phyloP scores from a whole-genome alignment of 331 rosid species.

The Cydonia oblonga region DNA sequence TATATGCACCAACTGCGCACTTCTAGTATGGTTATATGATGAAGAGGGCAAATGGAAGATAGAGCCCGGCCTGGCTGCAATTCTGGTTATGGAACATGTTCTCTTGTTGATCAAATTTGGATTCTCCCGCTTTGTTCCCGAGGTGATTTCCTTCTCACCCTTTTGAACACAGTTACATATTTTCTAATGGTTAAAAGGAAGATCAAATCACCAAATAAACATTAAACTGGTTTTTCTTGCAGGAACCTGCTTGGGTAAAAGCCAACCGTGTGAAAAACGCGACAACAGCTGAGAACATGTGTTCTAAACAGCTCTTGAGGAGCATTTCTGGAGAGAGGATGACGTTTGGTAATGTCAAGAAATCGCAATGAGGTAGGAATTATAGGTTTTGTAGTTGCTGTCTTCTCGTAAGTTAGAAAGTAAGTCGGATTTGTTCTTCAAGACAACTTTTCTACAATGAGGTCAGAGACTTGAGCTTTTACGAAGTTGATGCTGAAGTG shows the following conservation, averaged over 20 bases:
- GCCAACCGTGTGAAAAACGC: conserved; percentile 63
- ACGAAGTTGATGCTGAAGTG: background rate
- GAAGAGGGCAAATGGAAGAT: conserved; percentile 89
- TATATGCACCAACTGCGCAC: conserved; percentile 94
- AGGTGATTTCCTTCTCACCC: conserved; percentile 31
- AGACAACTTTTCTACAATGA: too few relatives aligned
- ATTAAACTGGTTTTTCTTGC: conserved; percentile 9
- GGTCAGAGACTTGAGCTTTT: too few relatives aligned
- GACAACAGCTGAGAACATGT: conserved; percentile 60
- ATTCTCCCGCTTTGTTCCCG: conserved; percentile 84
- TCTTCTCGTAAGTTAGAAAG: too few relatives aligned
- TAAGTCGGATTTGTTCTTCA: too few relatives aligned
- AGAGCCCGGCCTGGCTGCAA: conserved; percentile 96
- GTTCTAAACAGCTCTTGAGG: conserved; percentile 67
- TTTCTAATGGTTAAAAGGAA: background rate
- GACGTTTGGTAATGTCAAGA: conserved; percentile 14
- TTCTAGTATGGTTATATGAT: conserved; percentile 82
- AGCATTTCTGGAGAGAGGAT: conserved; percentile 45
- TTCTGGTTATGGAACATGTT: conserved; percentile 76
- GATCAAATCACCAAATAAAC: background rate
- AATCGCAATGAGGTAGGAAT: conserved; percentile 5
- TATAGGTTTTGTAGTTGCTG: too few relatives aligned
- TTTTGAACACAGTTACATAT: background rate
- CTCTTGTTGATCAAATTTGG: conserved; percentile 81
- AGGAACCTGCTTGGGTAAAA: conserved; percentile 99